Conservation (phyloP, 768 basidiomycete species). For the Boletus pseudopeckii region DNA sequence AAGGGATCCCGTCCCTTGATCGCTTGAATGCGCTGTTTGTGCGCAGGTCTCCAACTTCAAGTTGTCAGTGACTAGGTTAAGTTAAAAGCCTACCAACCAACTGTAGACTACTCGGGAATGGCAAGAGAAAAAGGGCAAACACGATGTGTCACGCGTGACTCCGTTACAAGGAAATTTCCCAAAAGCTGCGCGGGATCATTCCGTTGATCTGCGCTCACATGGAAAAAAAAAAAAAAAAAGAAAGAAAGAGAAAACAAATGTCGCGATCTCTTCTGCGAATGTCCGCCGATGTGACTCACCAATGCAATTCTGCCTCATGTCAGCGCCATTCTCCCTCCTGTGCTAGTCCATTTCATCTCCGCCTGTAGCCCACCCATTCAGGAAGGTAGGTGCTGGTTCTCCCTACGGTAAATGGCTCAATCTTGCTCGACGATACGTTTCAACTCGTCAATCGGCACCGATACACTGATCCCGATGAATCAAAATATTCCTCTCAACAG, state of each 20-base stretch:
- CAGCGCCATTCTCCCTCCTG: too few species aligned
- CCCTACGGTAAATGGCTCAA: constrained; percentile 17
- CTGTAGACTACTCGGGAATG: constrained; percentile 2
- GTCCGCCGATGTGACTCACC: too few species aligned
- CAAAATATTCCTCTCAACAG: neutral
- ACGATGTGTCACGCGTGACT: constrained; percentile 14
- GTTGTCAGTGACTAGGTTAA: constrained; percentile 5
- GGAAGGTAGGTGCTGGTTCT: constrained; percentile 25
- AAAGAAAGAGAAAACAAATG: too few species aligned
- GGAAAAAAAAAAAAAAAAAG: too few species aligned
- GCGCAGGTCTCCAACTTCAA: constrained; percentile 14
- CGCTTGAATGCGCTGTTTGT: constrained; percentile 31
- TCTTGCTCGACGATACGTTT: constrained; percentile 4
- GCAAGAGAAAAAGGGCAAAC: neutral
- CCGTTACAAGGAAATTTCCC: constrained; percentile 17
- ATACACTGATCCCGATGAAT: constrained; percentile 13
- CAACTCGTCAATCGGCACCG: constrained; percentile 19
- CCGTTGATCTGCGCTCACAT: too few species aligned
- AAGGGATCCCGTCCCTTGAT: constrained; percentile 32
- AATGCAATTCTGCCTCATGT: too few species aligned
- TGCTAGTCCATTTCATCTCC: constrained; percentile 37
- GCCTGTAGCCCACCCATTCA: constrained; percentile 17
- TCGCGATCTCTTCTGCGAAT: too few species aligned
- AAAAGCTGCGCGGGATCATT: constrained; percentile 10
- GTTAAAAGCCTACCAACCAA: constrained; percentile 1